Conservation (phyloP, 2,329 filamentous ascomycete genomes). For the Zymoseptoria brevis region DNA sequence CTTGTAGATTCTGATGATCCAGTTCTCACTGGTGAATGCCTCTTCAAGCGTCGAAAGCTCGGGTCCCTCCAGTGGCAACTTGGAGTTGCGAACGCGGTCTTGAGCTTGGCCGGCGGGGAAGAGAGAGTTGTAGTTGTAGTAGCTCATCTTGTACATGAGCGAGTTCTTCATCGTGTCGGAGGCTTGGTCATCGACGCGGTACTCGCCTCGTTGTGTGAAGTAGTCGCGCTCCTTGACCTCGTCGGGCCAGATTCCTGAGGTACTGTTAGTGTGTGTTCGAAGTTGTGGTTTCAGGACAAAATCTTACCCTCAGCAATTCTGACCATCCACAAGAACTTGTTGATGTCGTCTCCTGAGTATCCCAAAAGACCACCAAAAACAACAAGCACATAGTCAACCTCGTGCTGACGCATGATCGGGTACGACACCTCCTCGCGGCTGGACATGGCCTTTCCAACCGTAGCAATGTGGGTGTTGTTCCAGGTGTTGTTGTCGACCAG, state of each 20-base stretch:
- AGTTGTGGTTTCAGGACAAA: not conserved
- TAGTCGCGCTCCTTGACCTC: conserved; percentile 96
- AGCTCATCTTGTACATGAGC: conserved; percentile 99
- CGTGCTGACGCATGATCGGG: conserved; percentile 94
- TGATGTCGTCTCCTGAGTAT: conserved; percentile 97
- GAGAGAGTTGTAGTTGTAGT: conserved; percentile 90
- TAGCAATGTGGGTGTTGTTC: conserved; percentile 99
- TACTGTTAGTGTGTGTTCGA: conserved; percentile 5
- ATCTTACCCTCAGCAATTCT: conserved; percentile 78
- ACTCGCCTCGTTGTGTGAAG: conserved; percentile 90
- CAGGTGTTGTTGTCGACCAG: conserved; percentile 99
- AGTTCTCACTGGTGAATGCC: conserved; percentile 98
- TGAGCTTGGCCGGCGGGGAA: conserved; percentile 86
- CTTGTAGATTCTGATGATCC: conserved; percentile 99
- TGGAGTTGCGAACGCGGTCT: conserved; percentile 77
- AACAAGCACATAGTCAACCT: conserved; percentile 96
- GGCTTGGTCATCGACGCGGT: conserved; percentile 85
- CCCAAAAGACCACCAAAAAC: conserved; percentile 94
- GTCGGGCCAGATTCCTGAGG: conserved; percentile 78
- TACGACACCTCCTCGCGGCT: conserved; percentile 97
- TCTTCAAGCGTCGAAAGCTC: conserved; percentile 86
- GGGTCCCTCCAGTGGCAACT: conserved; percentile 75
- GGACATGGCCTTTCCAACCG: conserved; percentile 97
- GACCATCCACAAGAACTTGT: conserved; percentile 99
- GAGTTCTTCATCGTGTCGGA: conserved; percentile 98